Evolutionary conservation across 495 filamentous ascomycete genomes (phyloP), one percentile per base, ranked within the genome.

Genomic region (Penicillium paxilli): DNA sequence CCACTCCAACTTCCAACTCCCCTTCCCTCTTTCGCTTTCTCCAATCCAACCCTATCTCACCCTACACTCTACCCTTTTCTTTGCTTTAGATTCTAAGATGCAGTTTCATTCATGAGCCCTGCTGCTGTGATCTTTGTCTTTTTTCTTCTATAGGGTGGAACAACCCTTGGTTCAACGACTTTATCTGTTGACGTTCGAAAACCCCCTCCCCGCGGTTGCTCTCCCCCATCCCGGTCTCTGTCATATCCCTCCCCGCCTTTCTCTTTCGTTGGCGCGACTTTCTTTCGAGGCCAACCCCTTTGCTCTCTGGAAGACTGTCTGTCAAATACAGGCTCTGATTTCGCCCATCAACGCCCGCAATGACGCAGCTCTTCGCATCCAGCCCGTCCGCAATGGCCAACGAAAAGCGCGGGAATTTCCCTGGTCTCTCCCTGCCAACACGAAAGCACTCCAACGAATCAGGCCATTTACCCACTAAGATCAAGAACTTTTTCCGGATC

Each of bases 401-500:
- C 55, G 74, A 77, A 63, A 79, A 77, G 60, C 76, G 76, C 53
- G 70, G 67, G 47, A 78, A 75, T 55, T 74, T 77, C 57, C 65
- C 72, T 49, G 62, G 73, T 58, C 69, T 79, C 17, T 74, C 74
- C 45, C 59, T 78, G 30, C 62, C 74, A 17, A 71, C 73, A 51
- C 79, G 79, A 59, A 81, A 80, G 62, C 78, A 80, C 51, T 69
- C 78, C 33, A 74, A 71, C 57, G 68, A 76, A 19, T 73, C 75
- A 2, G 70, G 70, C 70, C 89, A 94, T 62, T 84, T 96, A 62
- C 90, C 87, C 28, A 88, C 92, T 67, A 92, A 87, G 70, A 83
- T 98, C 70, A 95, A 88, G 82, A 96, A 93, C 69, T 98, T 98
- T 79, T 98, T 98, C 79, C 91, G 94, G 63, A 96, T 97, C 76